Conservation (phyloP, 1,284 basidiomycete species). For the Malassezia globosa region DNA sequence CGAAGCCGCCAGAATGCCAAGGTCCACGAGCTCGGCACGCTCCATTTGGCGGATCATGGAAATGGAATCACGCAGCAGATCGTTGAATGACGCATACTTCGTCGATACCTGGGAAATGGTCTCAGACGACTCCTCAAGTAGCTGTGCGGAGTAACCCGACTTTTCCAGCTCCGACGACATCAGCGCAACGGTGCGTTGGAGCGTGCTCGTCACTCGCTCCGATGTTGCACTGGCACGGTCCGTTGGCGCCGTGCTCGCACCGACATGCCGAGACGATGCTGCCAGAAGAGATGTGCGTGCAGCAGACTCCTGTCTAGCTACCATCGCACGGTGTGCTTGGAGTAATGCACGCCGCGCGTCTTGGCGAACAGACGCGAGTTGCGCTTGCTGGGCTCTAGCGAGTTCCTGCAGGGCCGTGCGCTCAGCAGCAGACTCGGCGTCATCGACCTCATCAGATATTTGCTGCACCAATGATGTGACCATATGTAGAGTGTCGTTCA, state of each 20-base stretch:
- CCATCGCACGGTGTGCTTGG: conserved; percentile 4
- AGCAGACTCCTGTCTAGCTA: conserved; percentile 7
- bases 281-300: conserved; percentile 9
- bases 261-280: background rate
- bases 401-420: conserved; percentile 14
- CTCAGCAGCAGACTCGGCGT: conserved; percentile 21
- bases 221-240: conserved; percentile 38
- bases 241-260: conserved; percentile 3
- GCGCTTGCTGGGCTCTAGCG: conserved; percentile 6
- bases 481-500: conserved; percentile 23
- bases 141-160: conserved; percentile 37
- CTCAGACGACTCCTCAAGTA: conserved; percentile 40
- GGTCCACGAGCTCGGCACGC: conserved; percentile 35
- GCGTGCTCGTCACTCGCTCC: conserved; percentile 35
- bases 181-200: conserved; percentile 36
- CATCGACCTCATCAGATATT: conserved; percentile 26
- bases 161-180: conserved; percentile 43
- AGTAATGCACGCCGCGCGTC: conserved; percentile 7
- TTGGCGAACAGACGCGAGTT: conserved; percentile 16
- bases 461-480: conserved; percentile 23
- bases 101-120: conserved; percentile 27
- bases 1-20: conserved; percentile 24
- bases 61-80: conserved; percentile 34
- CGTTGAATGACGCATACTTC: conserved; percentile 36
- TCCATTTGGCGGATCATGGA: conserved; percentile 43